Base-by-base conservation (phyloP, 129 eudicot genomes). In the Saposhnikovia divaricata region DNA sequence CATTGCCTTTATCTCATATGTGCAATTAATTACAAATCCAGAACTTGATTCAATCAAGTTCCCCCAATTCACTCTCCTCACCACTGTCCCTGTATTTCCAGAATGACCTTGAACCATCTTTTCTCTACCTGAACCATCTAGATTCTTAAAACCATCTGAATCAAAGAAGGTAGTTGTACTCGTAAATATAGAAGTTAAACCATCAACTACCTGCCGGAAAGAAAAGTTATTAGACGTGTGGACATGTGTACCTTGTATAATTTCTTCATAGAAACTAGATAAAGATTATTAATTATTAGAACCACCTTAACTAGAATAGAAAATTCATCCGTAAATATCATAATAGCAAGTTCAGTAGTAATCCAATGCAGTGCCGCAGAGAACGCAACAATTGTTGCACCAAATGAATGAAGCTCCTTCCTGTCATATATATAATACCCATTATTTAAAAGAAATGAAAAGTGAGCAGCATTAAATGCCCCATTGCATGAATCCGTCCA, bases 371-470 rank as follows among this genome's bases (percentile, higher is more conserved):
- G 44, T 39, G 79, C 82, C 50, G 85, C 86, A 39, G 96, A 90
- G 89, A 86, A 78, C 66, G 83, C 83, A 80, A 87, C 77, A 76
- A 70, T 59, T 80, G 89, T 83, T 83, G 85, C 83, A 15, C 90
- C 91, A 87, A 96, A 84, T 65, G 97, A 89, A 87, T 89, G 87
- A 65, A 77, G 81, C 82, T 86, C 89, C 82, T 89, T 86, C 98
- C 99, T 96, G 98, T 76, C 77, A 90, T 75, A 80, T 37, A 68
- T 61, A 27, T 57, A 61, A 82, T 27, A 59, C 28, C 55, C 27
- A 43, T 72, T 45, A 73, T 70, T 63, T 39, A 75, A 37, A 61
- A 69, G 39, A 43, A 51, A 57, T 43, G 47, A 74, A 55, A 57
- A 23, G 9, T 28, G 34, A 74, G 57, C 73, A 39, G 25, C 45